Evolutionary conservation across 2,329 filamentous ascomycete genomes (phyloP).

Genomic region (Fusarium sambucinum): DNA sequence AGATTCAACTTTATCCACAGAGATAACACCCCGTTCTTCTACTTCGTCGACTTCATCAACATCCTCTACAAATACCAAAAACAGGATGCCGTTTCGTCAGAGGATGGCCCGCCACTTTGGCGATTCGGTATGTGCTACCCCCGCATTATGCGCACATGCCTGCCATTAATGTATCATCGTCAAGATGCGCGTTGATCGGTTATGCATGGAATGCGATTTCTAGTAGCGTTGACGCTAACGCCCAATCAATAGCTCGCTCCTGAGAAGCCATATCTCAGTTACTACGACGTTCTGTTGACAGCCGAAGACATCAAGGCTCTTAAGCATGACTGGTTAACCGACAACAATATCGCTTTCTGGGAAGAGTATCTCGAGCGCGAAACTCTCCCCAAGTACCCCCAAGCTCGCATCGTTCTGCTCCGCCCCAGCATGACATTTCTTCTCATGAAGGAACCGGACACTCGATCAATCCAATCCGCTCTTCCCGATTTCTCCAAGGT

Average conservation of each 20-base stretch:
- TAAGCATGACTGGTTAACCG: constrained; percentile 94
- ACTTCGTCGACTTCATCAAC: constrained; percentile 26
- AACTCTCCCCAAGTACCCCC: constrained; percentile 81
- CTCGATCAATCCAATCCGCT: constrained; percentile 69
- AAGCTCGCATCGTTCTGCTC: constrained; percentile 88
- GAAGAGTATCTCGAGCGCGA: constrained; percentile 96
- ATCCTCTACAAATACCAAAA: constrained; percentile 35
- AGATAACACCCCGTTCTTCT: constrained; percentile 24
- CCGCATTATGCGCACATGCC: constrained; percentile 28
- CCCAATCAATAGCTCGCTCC: constrained; percentile 60
- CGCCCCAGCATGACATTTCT: constrained; percentile 94
- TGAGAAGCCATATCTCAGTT: constrained; percentile 56
- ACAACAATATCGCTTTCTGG: constrained; percentile 98
- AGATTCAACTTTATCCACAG: constrained; percentile 25
- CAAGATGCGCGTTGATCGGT: constrained; percentile 23
- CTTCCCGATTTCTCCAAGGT: constrained; percentile 84
- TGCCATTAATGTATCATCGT: constrained; percentile 17
- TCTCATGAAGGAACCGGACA: constrained; percentile 78
- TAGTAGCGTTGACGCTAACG: constrained; percentile 25
- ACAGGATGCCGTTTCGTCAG: constrained; percentile 56
- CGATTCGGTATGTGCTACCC: constrained; percentile 57
- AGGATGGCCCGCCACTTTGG: constrained; percentile 62
- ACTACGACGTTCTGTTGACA: constrained; percentile 69
- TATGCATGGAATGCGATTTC: constrained; percentile 18
- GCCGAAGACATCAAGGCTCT: constrained; percentile 90